A percentile compares a stretch with the other conserved stretches of the same genome.
phyloP scores from a whole-genome alignment of 2,329 filamentous ascomycete genomes.

The Alternaria sp. region DNA sequence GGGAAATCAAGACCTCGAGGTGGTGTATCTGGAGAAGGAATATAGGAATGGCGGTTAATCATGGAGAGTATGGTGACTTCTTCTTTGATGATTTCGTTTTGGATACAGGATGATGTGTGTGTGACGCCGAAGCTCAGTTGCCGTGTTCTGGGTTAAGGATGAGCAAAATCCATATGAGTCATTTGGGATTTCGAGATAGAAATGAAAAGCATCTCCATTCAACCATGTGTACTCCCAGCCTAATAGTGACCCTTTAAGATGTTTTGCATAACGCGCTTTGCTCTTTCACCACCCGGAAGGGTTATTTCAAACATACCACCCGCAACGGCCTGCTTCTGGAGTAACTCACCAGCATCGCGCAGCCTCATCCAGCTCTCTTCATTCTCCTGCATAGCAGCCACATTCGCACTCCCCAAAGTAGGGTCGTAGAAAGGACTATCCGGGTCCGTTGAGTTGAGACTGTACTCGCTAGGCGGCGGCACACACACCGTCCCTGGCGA shows the following conservation, averaged over 20 bases:
- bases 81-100: background rate
- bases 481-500: constrained; percentile 53
- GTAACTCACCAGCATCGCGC: background rate
- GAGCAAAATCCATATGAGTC: background rate
- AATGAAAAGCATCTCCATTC: background rate
- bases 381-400: background rate
- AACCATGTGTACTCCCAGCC: background rate
- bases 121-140: background rate
- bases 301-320: constrained; percentile 5
- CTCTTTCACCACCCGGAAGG: constrained; percentile 7
- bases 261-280: background rate
- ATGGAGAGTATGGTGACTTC: background rate
- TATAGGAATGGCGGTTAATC: background rate
- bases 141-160: background rate
- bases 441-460: constrained; percentile 48
- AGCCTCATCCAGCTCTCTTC: background rate
- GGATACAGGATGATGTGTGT: background rate
- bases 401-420: background rate
- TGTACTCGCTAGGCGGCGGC: constrained; percentile 40
- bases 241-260: background rate
- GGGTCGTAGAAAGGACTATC: constrained; percentile 40
- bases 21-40: background rate
- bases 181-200: background rate
- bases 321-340: constrained; percentile 6
- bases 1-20: background rate